Base-by-base conservation (phyloP, 768 basidiomycete genomes). In the Hirschioporus abietinus region DNA sequence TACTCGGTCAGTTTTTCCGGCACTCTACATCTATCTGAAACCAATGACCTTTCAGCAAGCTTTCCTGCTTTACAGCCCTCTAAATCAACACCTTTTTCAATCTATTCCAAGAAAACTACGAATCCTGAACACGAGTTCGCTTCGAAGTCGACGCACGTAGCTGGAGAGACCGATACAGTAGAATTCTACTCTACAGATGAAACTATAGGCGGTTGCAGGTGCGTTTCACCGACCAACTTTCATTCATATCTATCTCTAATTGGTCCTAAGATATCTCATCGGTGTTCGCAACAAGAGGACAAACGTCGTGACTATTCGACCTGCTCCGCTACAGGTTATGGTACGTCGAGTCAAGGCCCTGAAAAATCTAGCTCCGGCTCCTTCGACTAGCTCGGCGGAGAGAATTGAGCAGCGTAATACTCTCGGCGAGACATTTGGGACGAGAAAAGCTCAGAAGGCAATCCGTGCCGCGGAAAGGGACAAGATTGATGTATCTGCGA, bases 361-460 rank as follows among this genome's bases (percentile, higher is more conserved):
- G 60, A 95, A 95, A 76, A 82, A 83, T 35, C 79, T 87, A 52
- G 75, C 81, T 20, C 79, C 85, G 17, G 77, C 83, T 4, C 77
- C 81, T 15, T 83, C 83, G 8, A 83, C 86, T 18, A 76, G 80
- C 9, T 78, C 85, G 63, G 70, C 81, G 61, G 84, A 88, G 67
- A 87, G 84, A 66, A 78, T 83, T 57, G 83, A 88, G 63, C 89
- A 89, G 18, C 84, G 89, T 58, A 91, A 85, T 65, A 82, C 86
- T n/a, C 85, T 99, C 1, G 95, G 96, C 35, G 90, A 95, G 75
- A 86, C 91, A 0, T 99, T 99, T 70, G 96, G 96, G 24, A 96
- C 95, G 26, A 93, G 95, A 79, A 99, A 97, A 75, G 93, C 95
- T 60, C 91, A 93, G 76, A 86, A 87, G 10, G 88, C 87, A 30